Base-by-base conservation (phyloP, 208 protist genomes). In the Acanthamoeba royreba region DNA sequence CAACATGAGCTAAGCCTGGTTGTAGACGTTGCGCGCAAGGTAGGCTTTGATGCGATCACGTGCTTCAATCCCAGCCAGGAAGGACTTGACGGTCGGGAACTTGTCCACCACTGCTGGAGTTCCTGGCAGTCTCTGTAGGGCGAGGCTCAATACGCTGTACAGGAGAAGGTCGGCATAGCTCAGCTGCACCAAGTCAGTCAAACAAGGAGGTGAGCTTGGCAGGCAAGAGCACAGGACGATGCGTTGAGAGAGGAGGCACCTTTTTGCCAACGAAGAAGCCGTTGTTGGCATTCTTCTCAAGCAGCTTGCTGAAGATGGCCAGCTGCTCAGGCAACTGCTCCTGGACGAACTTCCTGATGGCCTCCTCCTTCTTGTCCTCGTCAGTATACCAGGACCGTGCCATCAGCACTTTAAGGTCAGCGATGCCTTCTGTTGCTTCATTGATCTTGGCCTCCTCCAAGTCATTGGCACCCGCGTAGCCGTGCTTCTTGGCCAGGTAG, bases 401-500 rank as follows among this genome's bases (percentile, higher is more conserved):
- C 1, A 7, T 7, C 2, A 46, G 4, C 5, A 5, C 4, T 4
- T 28, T 42, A 1, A 85, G 5, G 72, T 85, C 72, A 4, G 38
- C 40, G 4, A 7, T 33, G n/a, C 72, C 72, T 42, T 85, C 72
- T n/a, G 25, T 46, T 25, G 38, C n/a, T 25, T 31, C 31, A 85
- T 85, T 33, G 40, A 85, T 85, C 40, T 45, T 25, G 35, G 72
- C 72, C n/a, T 25, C 7, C 35, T 85, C 72, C 1, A 61, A 25
- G 58, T 69, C 58, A 69, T 69, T 69, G 58, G 4, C 38, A 46
- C 72, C 72, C n/a, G n/a, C 1, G 72, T 42, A 43, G 35, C 72
- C 72, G 40, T 85, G 72, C 35, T 85, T 85, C 72, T 85, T 85
- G 72, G 72, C 72, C n/a, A 85, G 40, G 5, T 85, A 85, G 33